A percentile compares a stretch with the other conserved stretches of the same genome.
phyloP scores from a whole-genome alignment of 768 basidiomycete species.

The Collybia sordida region DNA sequence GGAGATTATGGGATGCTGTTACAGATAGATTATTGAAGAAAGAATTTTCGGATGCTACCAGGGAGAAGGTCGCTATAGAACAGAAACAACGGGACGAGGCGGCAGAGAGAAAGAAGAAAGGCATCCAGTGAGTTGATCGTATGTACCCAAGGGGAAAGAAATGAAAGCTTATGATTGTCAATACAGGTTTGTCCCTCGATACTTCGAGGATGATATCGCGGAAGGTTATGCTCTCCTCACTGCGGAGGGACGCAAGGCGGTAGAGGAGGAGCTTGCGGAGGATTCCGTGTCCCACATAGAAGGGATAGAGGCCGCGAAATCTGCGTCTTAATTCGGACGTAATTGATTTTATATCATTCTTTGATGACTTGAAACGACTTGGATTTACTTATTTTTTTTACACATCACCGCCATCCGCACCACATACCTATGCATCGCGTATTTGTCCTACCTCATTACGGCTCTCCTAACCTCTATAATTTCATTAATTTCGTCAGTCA shows the following conservation, averaged over 20 bases:
- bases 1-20: slow-evolving; percentile 85
- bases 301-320: slow-evolving; percentile 9
- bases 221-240: slow-evolving; percentile 72
- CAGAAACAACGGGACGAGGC: slow-evolving; percentile 91
- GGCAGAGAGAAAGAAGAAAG: slow-evolving; percentile 81
- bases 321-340: too few relatives aligned
- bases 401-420: too few relatives aligned
- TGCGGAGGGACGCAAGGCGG: slow-evolving; percentile 62
- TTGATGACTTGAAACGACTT: too few relatives aligned
- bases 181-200: slow-evolving; percentile 66
- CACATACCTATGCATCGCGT: too few relatives aligned
- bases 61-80: slow-evolving; percentile 88
- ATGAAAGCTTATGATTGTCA: background rate
- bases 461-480: too few relatives aligned
- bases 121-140: slow-evolving; percentile 62
- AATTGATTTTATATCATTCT: too few relatives aligned
- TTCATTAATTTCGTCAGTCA: too few relatives aligned
- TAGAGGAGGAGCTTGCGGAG: slow-evolving; percentile 70
- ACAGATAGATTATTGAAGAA: slow-evolving; percentile 75
- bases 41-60: slow-evolving; percentile 90
- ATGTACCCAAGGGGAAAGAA: background rate
- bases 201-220: slow-evolving; percentile 70
- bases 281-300: slow-evolving; percentile 28
- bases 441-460: too few relatives aligned
- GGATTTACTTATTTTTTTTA: too few relatives aligned